phyloP scores from a whole-genome alignment of 148 eudicot species.

The Rhododendron kiyosumense region DNA sequence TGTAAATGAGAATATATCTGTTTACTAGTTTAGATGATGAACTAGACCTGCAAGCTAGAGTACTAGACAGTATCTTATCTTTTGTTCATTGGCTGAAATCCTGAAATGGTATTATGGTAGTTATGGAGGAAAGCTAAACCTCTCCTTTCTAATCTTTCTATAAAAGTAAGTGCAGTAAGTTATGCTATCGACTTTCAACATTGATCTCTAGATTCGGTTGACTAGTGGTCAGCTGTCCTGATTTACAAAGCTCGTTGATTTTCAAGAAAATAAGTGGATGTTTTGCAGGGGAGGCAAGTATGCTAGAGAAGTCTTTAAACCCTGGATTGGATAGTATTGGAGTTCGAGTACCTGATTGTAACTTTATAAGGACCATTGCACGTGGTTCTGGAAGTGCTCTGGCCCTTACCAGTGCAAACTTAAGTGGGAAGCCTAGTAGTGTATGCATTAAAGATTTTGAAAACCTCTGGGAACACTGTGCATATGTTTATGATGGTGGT shows the following conservation, averaged over 20 bases:
- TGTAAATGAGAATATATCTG: background rate
- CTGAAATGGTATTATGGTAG: background rate
- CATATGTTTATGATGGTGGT: conserved; percentile 72
- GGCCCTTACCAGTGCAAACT: conserved; percentile 95
- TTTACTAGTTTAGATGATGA: background rate
- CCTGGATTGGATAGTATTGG: conserved; percentile 78
- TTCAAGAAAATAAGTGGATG: background rate
- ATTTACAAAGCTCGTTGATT: background rate
- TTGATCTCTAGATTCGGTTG: background rate
- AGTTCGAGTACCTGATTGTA: conserved; percentile 75
- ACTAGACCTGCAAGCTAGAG: background rate
- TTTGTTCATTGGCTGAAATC: background rate
- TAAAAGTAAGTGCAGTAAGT: background rate
- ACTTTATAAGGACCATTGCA: conserved; percentile 67
- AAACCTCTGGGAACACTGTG: conserved; percentile 84
- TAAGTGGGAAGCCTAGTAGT: conserved; percentile 87
- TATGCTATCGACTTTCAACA: background rate
- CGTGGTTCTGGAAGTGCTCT: conserved; percentile 74
- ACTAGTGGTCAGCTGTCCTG: background rate
- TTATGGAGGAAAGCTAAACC: background rate
- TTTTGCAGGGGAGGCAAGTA: conserved; percentile 74
- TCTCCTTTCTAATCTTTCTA: background rate
- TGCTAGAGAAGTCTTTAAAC: conserved; percentile 78
- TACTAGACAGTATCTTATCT: background rate
- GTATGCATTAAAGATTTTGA: conserved; percentile 67